phyloP scores from a whole-genome alignment of 1,284 basidiomycete species.

The Trametes hirsuta region DNA sequence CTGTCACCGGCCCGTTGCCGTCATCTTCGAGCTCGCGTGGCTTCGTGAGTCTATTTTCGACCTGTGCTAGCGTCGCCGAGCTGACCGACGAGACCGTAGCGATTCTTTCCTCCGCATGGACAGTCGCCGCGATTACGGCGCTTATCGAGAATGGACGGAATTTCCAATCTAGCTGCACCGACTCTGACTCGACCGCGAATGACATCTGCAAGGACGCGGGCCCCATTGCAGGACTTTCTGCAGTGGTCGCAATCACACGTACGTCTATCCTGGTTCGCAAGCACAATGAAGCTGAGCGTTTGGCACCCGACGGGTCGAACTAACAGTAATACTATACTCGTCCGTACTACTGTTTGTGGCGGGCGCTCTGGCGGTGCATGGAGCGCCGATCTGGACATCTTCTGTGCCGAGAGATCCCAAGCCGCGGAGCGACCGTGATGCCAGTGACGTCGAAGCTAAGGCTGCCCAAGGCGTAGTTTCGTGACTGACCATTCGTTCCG shows the following conservation, averaged over 20 bases:
- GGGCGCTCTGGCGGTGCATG: background rate
- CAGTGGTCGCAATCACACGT: background rate
- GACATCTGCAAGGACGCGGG: background rate
- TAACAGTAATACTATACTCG: background rate
- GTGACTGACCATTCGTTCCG: too few species aligned
- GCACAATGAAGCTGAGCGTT: too few species aligned
- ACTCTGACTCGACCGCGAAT: background rate
- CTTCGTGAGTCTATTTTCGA: background rate
- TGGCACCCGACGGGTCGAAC: too few species aligned
- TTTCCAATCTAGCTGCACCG: background rate
- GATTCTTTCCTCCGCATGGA: background rate
- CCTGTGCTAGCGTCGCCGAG: background rate
- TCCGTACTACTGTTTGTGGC: background rate
- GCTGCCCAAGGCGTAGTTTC: background rate
- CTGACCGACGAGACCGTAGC: background rate
- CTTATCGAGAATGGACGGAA: background rate
- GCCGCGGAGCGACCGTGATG: background rate
- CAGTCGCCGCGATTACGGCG: background rate
- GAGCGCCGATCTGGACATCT: constrained; percentile 1
- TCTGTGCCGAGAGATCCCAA: background rate
- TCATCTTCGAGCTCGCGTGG: background rate
- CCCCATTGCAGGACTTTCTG: background rate
- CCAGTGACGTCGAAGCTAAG: background rate
- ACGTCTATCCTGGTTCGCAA: background rate
- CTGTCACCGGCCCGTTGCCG: constrained; percentile 1